A percentile compares a stretch with the other conserved stretches of the same genome.
phyloP scores from a whole-genome alignment of 352 stramenopile genomes.

The Ophiocytium majus region DNA sequence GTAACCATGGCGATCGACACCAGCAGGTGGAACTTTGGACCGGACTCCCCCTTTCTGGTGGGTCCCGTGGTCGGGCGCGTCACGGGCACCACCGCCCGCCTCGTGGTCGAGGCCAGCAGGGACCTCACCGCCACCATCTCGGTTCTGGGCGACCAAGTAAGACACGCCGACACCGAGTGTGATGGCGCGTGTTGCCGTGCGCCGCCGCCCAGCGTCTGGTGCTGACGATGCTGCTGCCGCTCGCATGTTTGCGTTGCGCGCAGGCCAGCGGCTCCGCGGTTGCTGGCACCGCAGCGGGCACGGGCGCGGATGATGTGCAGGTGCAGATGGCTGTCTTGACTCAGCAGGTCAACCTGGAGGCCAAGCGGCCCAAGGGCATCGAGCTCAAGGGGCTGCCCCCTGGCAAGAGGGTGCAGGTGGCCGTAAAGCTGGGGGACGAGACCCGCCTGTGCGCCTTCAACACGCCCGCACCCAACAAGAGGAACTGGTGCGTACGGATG shows the following conservation, averaged over 20 bases:
- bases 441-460: neutral
- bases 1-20: neutral
- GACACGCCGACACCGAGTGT: neutral
- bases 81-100: neutral
- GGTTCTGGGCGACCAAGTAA: neutral
- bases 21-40: neutral
- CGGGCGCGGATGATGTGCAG: neutral
- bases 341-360: neutral
- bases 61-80: neutral
- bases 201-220: too few relatives aligned
- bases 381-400: neutral
- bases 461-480: neutral
- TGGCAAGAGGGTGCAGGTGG: neutral
- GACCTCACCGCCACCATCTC: slow-evolving; percentile 1
- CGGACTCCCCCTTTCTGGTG: slow-evolving; percentile 8
- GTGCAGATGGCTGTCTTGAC: neutral
- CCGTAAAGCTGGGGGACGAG: neutral
- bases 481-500: too few relatives aligned
- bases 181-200: too few relatives aligned
- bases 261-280: too few relatives aligned
- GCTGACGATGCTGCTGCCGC: too few relatives aligned
- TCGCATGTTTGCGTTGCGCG: too few relatives aligned
- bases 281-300: too few relatives aligned
- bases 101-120: neutral
- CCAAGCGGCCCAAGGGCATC: neutral